These are phyloP conservation scores for Colletotrichum sp. DNA, from an alignment of 2,329 filamentous ascomycete species.

Conservation along the genomic window DNA sequence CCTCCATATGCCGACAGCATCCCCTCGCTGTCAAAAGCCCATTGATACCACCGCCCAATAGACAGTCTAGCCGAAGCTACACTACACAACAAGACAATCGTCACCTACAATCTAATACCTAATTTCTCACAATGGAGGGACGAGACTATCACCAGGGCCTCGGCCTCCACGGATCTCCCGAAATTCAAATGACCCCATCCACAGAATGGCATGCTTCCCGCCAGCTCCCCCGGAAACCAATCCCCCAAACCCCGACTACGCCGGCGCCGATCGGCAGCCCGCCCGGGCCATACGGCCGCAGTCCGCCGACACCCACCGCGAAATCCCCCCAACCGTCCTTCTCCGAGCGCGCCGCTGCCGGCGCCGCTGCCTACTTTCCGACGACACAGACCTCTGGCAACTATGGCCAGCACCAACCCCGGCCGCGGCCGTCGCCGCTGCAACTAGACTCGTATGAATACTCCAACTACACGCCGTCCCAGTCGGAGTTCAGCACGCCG, in stretches of 20 bases:
- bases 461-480: slow-evolving; percentile 9
- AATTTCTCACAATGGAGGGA: not conserved
- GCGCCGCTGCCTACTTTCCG: slow-evolving; percentile 2
- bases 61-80: not conserved
- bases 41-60: not conserved
- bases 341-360: not conserved
- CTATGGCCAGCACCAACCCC: not conserved
- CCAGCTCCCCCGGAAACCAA: slow-evolving; percentile 1
- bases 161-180: not conserved
- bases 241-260: not conserved
- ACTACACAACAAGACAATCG: not conserved
- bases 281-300: not conserved
- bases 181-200: slow-evolving; percentile 9
- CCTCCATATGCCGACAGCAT: not conserved
- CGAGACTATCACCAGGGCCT: not conserved
- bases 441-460: slow-evolving; percentile 13
- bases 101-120: not conserved
- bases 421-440: slow-evolving; percentile 13
- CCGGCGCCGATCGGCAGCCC: slow-evolving; percentile 15
- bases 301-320: not conserved
- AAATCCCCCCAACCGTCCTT: slow-evolving; percentile 4
- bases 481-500: slow-evolving; percentile 1
- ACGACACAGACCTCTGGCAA: not conserved
- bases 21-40: not conserved
- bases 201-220: slow-evolving; percentile 3